Percentiles rank a stretch among this genome's conserved stretches.
These are phyloP conservation scores for Albizia julibrissin DNA, from an alignment of 306 rosid genomes.

Conservation along the genomic window DNA sequence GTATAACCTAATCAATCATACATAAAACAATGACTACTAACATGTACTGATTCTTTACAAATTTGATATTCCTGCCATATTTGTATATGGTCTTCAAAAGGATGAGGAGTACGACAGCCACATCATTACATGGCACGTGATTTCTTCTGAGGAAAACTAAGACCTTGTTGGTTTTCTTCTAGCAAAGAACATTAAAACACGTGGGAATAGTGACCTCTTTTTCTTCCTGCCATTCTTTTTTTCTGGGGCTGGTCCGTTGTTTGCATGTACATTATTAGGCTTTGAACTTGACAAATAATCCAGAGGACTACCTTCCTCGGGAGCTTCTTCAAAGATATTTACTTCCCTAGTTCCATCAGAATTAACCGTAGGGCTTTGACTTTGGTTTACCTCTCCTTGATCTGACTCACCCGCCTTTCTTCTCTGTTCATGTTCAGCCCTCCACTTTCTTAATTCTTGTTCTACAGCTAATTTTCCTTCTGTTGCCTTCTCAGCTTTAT, in stretches of 20 bases:
- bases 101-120: conserved; percentile 19
- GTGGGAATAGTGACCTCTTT: conserved; percentile 78
- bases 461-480: conserved; percentile 89
- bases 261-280: conserved; percentile 30
- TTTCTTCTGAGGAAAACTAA: conserved; percentile 37
- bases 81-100: neutral
- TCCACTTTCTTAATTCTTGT: conserved; percentile 91
- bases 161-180: conserved; percentile 56
- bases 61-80: neutral
- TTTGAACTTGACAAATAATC: conserved; percentile 50
- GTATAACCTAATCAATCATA: conserved; percentile 42
- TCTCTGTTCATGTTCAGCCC: conserved; percentile 71
- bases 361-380: conserved; percentile 42
- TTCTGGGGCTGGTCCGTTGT: conserved; percentile 51
- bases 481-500: conserved; percentile 84
- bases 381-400: conserved; percentile 43
- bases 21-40: conserved; percentile 49
- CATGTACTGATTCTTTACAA: conserved; percentile 37
- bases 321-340: conserved; percentile 25
- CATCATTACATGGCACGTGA: conserved; percentile 24
- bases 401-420: conserved; percentile 60
- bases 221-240: conserved; percentile 65
- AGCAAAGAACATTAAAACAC: conserved; percentile 86
- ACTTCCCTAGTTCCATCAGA: conserved; percentile 52
- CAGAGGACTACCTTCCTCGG: conserved; percentile 24